Base-by-base conservation (phyloP, 2,329 filamentous ascomycete genomes). In the Penicillium sp. region DNA sequence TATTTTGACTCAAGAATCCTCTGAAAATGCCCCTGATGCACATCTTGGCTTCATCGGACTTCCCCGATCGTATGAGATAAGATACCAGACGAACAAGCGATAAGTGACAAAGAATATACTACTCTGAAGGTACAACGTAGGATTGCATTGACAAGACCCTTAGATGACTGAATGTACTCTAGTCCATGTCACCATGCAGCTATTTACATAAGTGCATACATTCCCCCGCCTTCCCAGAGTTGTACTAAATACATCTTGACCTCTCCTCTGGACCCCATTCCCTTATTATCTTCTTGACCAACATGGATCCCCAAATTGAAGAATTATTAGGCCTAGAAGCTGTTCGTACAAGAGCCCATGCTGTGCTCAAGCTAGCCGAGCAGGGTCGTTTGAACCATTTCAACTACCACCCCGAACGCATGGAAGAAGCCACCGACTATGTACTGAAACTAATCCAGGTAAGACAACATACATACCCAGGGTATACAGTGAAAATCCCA, bases 401-500 rank as follows among this genome's bases (percentile, higher is more conserved):
- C 47, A 66, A 74, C 9, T 75, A 76, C 42, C 68, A 76, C 9
- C 61, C 69, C 16, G 65, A 70, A 6, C 70, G 69, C 13, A 69
- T 80, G 66, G 59, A 65, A 13, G 63, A 68, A 13, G 74, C 72
- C 10, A 77, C 72, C 2, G 71, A 78, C 16, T 79, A 75, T 42
- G 78, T 80, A 1, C 63, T 67, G 8, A 62, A 62, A 8, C 69
- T 79, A 16, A 80, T 80, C 26, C 67, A 74, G 55, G 78, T 79
- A 61, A 62, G 55, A 4, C 18, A 16, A 7, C 18, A n/a, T 4
- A 6, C 9, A 10, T 7, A 36, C n/a, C 4, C 4, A 29, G 16
- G 40, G 14, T 7, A 8, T 29, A 30, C 8, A 5, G 6, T 4
- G 36, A 14, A 5, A 2, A 29, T 23, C 13, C 7, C n/a, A 47